These are phyloP conservation scores for Mycena capillaripes DNA, from an alignment of 768 basidiomycete species.

Conservation along the genomic window DNA sequence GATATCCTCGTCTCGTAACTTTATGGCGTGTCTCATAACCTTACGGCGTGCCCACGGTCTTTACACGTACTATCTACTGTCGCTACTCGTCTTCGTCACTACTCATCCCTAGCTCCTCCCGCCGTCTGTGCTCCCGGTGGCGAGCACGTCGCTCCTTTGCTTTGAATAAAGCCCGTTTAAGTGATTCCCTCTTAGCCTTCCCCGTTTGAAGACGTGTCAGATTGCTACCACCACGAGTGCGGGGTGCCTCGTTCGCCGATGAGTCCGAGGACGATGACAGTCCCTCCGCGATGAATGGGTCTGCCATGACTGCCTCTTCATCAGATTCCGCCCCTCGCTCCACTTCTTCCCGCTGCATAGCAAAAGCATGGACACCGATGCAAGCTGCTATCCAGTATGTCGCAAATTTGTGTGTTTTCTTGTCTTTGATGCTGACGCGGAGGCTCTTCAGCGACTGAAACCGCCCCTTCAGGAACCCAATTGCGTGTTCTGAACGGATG, in stretches of 20 bases:
- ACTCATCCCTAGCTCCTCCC: conserved; percentile 1
- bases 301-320: conserved; percentile 18
- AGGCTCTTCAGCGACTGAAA: conserved; percentile 41
- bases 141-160: neutral
- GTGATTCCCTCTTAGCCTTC: neutral
- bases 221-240: no score
- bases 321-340: conserved; percentile 14
- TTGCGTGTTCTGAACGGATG: conserved; percentile 49
- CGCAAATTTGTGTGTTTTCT: conserved; percentile 6
- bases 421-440: conserved; percentile 35
- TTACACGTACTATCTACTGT: neutral
- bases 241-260: neutral
- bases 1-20: no score
- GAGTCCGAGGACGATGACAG: conserved; percentile 14
- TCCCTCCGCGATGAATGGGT: conserved; percentile 10
- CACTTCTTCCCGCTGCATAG: conserved; percentile 39
- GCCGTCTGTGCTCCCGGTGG: neutral
- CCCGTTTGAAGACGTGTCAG: neutral
- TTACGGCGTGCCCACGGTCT: neutral
- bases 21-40: neutral
- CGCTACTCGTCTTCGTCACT: conserved; percentile 2
- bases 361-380: conserved; percentile 41
- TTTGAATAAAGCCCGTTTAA: conserved; percentile 7
- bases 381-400: conserved; percentile 45
- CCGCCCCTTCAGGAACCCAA: conserved; percentile 48